Conservation (phyloP, 805 yeast genomes). For the Sugiyamaella americana region DNA sequence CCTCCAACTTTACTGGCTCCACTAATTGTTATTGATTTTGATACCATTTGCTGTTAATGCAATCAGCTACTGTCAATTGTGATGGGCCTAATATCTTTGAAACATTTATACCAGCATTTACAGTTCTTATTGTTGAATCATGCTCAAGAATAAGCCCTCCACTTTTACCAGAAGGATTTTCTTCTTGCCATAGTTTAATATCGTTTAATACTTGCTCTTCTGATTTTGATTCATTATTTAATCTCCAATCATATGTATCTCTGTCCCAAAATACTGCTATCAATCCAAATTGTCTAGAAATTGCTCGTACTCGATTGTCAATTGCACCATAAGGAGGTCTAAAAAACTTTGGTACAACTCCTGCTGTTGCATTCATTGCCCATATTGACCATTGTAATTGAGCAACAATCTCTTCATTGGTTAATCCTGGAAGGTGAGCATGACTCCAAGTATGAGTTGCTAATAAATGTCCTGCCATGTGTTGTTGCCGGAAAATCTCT, state of each 20-base stretch:
- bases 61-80: constrained; percentile 73
- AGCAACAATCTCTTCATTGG: constrained; percentile 78
- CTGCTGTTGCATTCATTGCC: constrained; percentile 95
- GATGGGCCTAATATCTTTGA: constrained; percentile 48
- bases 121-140: constrained; percentile 65
- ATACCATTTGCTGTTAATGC: constrained; percentile 51
- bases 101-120: constrained; percentile 58
- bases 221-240: constrained; percentile 47
- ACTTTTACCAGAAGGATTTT: constrained; percentile 7
- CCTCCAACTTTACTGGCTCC: constrained; percentile 4
- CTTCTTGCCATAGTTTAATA: constrained; percentile 47
- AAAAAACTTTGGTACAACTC: constrained; percentile 84
- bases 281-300: constrained; percentile 78
- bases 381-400: constrained; percentile 92
- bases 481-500: constrained; percentile 54
- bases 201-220: constrained; percentile 50
- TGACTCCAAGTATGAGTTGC: constrained; percentile 95
- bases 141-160: constrained; percentile 79
- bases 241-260: constrained; percentile 88
- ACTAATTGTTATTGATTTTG: constrained; percentile 17
- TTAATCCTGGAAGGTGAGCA: constrained; percentile 67
- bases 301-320: constrained; percentile 76
- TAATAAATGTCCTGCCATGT: constrained; percentile 63
- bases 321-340: constrained; percentile 96
- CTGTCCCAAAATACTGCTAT: constrained; percentile 85